Conservation (phyloP, 2,329 filamentous ascomycete genomes). For the Penicillium sp. region DNA sequence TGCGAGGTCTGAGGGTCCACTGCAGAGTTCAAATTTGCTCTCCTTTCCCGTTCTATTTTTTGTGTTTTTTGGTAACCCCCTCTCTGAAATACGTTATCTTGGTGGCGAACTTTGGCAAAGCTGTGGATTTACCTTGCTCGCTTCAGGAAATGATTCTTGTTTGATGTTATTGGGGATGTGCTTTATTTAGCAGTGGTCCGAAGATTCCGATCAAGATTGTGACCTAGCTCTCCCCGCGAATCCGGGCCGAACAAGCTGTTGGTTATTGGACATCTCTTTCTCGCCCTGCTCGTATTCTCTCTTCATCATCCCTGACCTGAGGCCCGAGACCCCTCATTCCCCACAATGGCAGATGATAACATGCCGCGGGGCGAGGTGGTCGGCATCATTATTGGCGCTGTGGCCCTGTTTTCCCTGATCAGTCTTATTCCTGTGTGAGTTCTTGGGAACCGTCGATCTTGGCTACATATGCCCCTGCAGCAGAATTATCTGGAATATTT, state of each 20-base stretch:
- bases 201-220: not conserved
- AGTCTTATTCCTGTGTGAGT: conserved; percentile 34
- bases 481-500: conserved; percentile 15
- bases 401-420: conserved; percentile 29
- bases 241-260: not conserved
- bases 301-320: conserved; percentile 2
- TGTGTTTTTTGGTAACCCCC: not conserved
- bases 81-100: not conserved
- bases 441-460: conserved; percentile 12
- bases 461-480: conserved; percentile 16
- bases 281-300: conserved; percentile 12
- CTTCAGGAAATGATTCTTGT: not conserved
- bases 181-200: not conserved
- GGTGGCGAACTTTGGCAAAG: conserved; percentile 5
- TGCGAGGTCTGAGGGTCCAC: conserved; percentile 16
- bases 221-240: not conserved
- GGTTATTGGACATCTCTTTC: conserved; percentile 8
- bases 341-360: conserved; percentile 23
- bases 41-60: conserved; percentile 6
- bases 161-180: not conserved
- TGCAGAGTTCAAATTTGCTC: conserved; percentile 20
- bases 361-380: conserved; percentile 26
- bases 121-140: not conserved
- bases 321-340: conserved; percentile 9
- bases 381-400: conserved; percentile 32